Evolutionary conservation across 768 basidiomycete species (phyloP), one percentile per base, ranked within the genome.

Genomic region (Mycena vitilis): DNA sequence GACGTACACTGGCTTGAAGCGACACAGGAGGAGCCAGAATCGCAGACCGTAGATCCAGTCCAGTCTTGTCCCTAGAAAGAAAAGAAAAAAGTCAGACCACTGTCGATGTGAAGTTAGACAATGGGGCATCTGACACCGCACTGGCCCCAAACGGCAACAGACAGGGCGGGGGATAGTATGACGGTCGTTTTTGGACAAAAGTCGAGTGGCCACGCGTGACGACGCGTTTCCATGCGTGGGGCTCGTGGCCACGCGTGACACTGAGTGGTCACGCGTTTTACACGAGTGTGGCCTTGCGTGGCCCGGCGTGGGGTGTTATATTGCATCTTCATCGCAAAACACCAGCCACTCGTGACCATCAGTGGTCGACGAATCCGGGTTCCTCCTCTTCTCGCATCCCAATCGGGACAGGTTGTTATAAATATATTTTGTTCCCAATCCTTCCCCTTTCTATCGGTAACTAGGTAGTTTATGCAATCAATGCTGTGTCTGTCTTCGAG

Each of bases 101-200:
- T 22, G 59, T 20, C 44, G 40, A 18, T 6, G 6, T 22, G 37
- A 53, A 63, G 16, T 16, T 16, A 36, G 69, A 75, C 48, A 38
- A 73, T 40, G 40, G 40, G 40, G 15, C 11, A 15, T 40, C 40
- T 15, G 4, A 83, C 83, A 42, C 85, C 86, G 75, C 86, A 88
- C 75, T 88, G 86, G 7, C 86, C 86, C 75, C 79, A 87, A 64
- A 84, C 81, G 36, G 83, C 71, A 47, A 84, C 82, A 9, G 79
- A 76, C 11, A 74, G 63, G 58, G 74, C 80, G 9, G 77, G 75
- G 37, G 76, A 72, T n/a, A n/a, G n/a, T 47, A 47, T 47, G 45
- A 20, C 45, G 45, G 45, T n/a, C 45, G 45, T 47, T 47, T 9
- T 9, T 47, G 45, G 45, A 47, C 16, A 47, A 47, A 47, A 47